Evolutionary conservation across 768 basidiomycete species (phyloP).

Genomic region (Auricularia heimuer): DNA sequence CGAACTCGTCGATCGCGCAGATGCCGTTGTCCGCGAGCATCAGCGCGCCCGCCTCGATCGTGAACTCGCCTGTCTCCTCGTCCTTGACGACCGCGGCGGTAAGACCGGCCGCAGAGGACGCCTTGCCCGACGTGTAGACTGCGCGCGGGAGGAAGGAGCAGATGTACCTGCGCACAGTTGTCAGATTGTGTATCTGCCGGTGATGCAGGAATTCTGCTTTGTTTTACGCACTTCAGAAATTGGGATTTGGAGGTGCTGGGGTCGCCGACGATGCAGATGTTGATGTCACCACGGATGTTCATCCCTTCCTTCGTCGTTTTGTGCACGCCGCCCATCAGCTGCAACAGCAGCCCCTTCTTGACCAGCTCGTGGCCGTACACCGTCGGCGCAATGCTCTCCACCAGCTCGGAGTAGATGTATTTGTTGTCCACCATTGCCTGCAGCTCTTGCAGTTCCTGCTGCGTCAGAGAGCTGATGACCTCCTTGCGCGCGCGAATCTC

Average conservation of each 20-base stretch:
- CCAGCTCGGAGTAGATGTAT: slow-evolving; percentile 88
- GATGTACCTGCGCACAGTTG: slow-evolving; percentile 57
- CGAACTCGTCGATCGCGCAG: slow-evolving; percentile 99
- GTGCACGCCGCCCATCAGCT: slow-evolving; percentile 98
- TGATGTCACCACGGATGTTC: slow-evolving; percentile 96
- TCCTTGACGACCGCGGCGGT: slow-evolving; percentile 98
- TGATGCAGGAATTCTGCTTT: not conserved
- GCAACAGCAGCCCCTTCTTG: slow-evolving; percentile 92
- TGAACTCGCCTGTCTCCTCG: slow-evolving; percentile 98
- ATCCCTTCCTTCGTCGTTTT: slow-evolving; percentile 95
- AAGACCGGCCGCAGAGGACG: slow-evolving; percentile 95
- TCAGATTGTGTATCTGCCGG: not conserved
- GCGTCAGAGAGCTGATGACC: slow-evolving; percentile 82
- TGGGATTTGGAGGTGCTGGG: slow-evolving; percentile 98
- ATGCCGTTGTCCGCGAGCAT: slow-evolving; percentile 99
- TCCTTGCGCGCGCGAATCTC: slow-evolving; percentile 56
- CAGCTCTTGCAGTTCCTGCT: slow-evolving; percentile 91
- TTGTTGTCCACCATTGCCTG: slow-evolving; percentile 89
- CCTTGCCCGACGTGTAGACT: slow-evolving; percentile 99
- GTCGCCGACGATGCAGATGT: slow-evolving; percentile 96
- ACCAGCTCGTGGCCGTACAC: slow-evolving; percentile 99
- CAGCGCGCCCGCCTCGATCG: slow-evolving; percentile 96
- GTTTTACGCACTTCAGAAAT: slow-evolving; percentile 75
- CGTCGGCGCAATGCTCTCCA: slow-evolving; percentile 92
- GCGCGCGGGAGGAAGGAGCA: slow-evolving; percentile 97